Percentiles rank a stretch among this genome's conserved stretches.
Conservation (phyloP, 2,329 filamentous ascomycete genomes). For the Alternaria panax region DNA sequence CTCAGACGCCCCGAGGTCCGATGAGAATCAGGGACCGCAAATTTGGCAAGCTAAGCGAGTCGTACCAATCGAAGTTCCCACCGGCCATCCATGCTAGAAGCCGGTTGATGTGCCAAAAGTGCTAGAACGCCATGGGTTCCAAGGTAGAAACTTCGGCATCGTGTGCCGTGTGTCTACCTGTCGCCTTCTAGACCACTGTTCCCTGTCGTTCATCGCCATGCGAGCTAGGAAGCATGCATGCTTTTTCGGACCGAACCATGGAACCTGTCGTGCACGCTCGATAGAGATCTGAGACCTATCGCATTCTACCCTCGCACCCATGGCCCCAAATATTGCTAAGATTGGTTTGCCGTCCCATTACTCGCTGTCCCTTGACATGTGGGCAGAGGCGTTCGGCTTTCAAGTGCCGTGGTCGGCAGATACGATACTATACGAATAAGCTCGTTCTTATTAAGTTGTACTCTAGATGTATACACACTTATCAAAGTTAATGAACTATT, state of each 20-base stretch:
- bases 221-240: constrained; percentile 1
- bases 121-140: neutral
- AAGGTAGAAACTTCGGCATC: constrained; percentile 5
- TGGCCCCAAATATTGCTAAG: neutral
- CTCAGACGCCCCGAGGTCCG: neutral
- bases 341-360: neutral
- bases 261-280: neutral
- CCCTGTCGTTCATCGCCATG: constrained; percentile 11
- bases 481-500: too few relatives aligned
- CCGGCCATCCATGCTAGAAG: neutral
- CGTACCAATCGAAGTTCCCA: constrained; percentile 2
- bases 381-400: neutral
- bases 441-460: neutral
- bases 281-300: neutral
- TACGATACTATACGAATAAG: neutral
- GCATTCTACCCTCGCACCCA: neutral
- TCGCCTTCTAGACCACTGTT: neutral
- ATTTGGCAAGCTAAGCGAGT: constrained; percentile 4
- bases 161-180: neutral
- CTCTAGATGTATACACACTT: too few relatives aligned
- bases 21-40: constrained; percentile 3
- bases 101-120: neutral
- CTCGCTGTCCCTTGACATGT: constrained; percentile 1
- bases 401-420: constrained; percentile 1
- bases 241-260: neutral